phyloP scores from a whole-genome alignment of 805 yeast genomes.

The Saccharomycopsis sp. region DNA sequence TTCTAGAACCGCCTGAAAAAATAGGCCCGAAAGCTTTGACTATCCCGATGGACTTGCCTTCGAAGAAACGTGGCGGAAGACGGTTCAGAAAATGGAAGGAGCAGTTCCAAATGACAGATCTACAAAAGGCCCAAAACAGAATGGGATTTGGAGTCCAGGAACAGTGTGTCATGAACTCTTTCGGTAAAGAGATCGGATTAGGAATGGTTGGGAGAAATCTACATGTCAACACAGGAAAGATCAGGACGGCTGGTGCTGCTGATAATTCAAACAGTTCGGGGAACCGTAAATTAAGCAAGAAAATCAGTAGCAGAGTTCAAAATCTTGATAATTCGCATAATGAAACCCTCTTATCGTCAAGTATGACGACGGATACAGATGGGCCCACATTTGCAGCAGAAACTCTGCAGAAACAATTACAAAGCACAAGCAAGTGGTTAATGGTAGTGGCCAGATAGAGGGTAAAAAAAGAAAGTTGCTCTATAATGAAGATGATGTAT shows the following conservation, averaged over 20 bases:
- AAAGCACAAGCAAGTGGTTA: not conserved
- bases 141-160: constrained; percentile 78
- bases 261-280: constrained; percentile 19
- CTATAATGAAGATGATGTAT: not conserved
- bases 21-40: constrained; percentile 58
- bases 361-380: no score
- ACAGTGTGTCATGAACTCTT: constrained; percentile 50
- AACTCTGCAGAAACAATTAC: not conserved
- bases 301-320: constrained; percentile 1
- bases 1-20: constrained; percentile 71
- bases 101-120: constrained; percentile 71
- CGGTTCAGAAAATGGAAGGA: constrained; percentile 75
- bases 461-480: not conserved
- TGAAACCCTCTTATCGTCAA: not conserved
- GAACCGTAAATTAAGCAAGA: constrained; percentile 8
- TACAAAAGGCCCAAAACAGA: constrained; percentile 77
- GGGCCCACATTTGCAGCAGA: not conserved
- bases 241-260: constrained; percentile 1
- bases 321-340: constrained; percentile 1
- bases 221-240: constrained; percentile 11
- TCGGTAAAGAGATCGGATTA: constrained; percentile 76
- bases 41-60: constrained; percentile 64
- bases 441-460: not conserved
- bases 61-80: constrained; percentile 83
- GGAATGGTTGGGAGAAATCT: constrained; percentile 53